Conservation (phyloP, 768 basidiomycete species). For the Mycena maculata region DNA sequence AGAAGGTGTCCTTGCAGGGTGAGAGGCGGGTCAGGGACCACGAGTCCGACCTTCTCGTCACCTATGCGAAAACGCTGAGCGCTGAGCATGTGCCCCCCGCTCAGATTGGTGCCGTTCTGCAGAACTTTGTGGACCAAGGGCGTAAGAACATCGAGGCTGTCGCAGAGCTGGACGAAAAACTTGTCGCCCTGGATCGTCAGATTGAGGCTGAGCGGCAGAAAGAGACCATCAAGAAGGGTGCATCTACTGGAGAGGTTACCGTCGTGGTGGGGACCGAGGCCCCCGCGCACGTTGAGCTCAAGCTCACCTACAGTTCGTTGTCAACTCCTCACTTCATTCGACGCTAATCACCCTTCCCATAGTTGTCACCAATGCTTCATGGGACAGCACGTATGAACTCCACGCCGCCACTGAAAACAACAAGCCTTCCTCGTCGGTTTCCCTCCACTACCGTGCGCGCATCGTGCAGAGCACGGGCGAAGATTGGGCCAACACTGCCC, state of each 20-base stretch:
- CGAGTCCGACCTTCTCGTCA: constrained; percentile 55
- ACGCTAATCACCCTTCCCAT: constrained; percentile 1
- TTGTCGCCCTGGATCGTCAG: constrained; percentile 52
- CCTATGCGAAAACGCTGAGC: constrained; percentile 57
- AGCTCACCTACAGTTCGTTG: constrained; percentile 63
- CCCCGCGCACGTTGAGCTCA: constrained; percentile 53
- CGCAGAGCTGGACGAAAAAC: constrained; percentile 51
- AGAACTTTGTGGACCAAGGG: constrained; percentile 53
- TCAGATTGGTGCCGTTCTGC: constrained; percentile 55
- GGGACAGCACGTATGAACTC: constrained; percentile 70
- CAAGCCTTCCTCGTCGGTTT: constrained; percentile 55
- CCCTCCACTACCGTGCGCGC: constrained; percentile 66
- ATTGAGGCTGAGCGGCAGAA: constrained; percentile 52
- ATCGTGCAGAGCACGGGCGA: constrained; percentile 69
- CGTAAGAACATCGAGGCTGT: constrained; percentile 49
- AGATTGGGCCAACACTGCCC: constrained; percentile 63
- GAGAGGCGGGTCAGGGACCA: constrained; percentile 54
- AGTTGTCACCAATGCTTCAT: constrained; percentile 65
- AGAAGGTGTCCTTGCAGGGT: constrained; percentile 50
- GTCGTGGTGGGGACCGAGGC: constrained; percentile 57
- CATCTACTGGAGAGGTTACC: constrained; percentile 49
- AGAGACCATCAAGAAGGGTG: constrained; percentile 48
- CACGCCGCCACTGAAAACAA: constrained; percentile 61
- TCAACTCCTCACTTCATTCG: not conserved
- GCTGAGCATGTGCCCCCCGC: constrained; percentile 54